These are phyloP conservation scores for Bretschneidera sinensis DNA, from an alignment of 345 rosid species.

Conservation along the genomic window DNA sequence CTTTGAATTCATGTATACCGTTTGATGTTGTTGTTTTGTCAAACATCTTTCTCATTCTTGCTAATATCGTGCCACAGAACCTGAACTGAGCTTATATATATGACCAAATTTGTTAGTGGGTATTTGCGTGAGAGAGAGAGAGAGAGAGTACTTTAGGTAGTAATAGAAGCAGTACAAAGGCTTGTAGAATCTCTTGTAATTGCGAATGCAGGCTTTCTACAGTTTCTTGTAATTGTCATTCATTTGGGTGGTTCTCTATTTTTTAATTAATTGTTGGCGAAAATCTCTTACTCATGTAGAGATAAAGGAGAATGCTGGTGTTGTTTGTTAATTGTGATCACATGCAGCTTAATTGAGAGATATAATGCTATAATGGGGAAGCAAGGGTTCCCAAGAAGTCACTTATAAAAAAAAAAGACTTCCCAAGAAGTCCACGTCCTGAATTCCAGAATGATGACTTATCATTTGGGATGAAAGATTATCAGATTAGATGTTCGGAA, in stretches of 20 bases:
- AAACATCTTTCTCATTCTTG: constrained; percentile 12
- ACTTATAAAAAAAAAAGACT: no score
- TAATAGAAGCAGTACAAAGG: constrained; percentile 1
- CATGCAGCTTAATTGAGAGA: constrained; percentile 18
- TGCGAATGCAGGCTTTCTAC: constrained; percentile 6
- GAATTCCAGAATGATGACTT: constrained; percentile 19
- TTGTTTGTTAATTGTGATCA: neutral
- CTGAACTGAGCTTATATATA: constrained; percentile 21
- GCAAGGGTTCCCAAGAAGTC: constrained; percentile 46
- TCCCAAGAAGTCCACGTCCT: constrained; percentile 41
- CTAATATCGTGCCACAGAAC: constrained; percentile 25
- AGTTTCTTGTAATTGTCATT: neutral
- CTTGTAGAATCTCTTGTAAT: constrained; percentile 10
- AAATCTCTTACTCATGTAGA: neutral
- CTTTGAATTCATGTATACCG: constrained; percentile 33
- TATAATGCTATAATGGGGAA: constrained; percentile 39
- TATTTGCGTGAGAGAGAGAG: constrained; percentile 24
- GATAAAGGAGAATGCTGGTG: neutral
- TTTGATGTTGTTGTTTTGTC: constrained; percentile 14
- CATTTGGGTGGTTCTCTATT: neutral
- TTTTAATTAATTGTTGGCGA: neutral
- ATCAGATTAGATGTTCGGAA: constrained; percentile 36
- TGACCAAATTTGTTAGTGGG: constrained; percentile 28
- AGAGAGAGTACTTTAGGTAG: neutral
- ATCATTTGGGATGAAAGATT: constrained; percentile 29